Base-by-base conservation (phyloP, 768 basidiomycete genomes). In the Clitopilus hobsonii region DNA sequence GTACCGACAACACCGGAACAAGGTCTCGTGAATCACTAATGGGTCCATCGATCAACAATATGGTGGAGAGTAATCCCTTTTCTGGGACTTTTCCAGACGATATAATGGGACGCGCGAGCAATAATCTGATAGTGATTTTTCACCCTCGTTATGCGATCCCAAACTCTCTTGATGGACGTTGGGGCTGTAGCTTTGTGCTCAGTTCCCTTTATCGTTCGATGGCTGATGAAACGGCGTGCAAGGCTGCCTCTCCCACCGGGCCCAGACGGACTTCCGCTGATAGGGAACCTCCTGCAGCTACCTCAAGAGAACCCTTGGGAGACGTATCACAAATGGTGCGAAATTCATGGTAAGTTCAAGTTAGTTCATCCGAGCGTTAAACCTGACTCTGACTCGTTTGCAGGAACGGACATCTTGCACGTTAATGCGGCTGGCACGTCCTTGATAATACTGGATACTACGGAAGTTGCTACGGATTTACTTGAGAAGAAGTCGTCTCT, bases 401-500 rank as follows among this genome's bases (percentile, higher is more conserved):
- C 38, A 65, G 64, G 56, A 29, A 62, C 61, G 14, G 62, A 63
- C 36, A 60, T 67, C 45, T 59, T 68, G 16, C 62, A 63, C 53
- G 48, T 66, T 22, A 52, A 57, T 49, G 50, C 62, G 7, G 51
- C 54, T 2, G 65, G 67, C 23, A 59, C 56, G 10, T 61, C 57
- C 0, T 49, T 68, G 11, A 38, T 67, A 25, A 52, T 67, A 22
- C 54, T 67, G 29, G 61, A 67, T 25, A 58, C 61, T 10, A 54
- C 54, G 5, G 56, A 65, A 29, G 56, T 58, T 5, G 61, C 59
- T 5, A 57, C 54, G 11, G 65, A 67, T n/a, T 59, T 69, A n/a
- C 52, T 69, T 2, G 64, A 64, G 13, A 59, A 58, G 41, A 58
- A 63, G 41, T 64, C 61, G 1, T 51, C 48, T 18, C 59, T 58